Percentiles rank a stretch among this genome's conserved stretches.
phyloP scores from a whole-genome alignment of 345 rosid species.

The Eucalyptus microcorys region DNA sequence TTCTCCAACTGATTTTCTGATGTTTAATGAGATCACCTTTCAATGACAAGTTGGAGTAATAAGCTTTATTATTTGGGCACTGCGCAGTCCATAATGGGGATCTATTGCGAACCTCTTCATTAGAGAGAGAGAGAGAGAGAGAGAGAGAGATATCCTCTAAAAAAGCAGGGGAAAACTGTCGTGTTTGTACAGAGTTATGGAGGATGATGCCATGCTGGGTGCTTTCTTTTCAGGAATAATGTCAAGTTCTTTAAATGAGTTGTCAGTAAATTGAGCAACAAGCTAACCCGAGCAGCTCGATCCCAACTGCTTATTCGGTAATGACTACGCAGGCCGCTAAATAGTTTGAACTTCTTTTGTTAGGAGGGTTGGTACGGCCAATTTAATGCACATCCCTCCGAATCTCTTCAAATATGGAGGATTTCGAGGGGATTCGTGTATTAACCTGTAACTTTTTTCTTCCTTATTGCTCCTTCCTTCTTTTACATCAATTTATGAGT shows the following conservation, averaged over 20 bases:
- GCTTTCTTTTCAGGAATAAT: not conserved
- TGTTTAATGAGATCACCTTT: not conserved
- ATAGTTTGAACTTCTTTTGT: not conserved
- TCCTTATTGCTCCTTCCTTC: fast-evolving
- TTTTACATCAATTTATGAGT: not conserved
- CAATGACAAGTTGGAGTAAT: not conserved
- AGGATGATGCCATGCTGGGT: not conserved
- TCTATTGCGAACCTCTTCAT: not conserved
- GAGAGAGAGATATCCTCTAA: not conserved
- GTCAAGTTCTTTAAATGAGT: not conserved
- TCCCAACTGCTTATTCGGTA: not conserved
- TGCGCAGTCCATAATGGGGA: not conserved
- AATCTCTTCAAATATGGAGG: not conserved
- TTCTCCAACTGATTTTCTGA: not conserved
- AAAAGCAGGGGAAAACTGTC: not conserved
- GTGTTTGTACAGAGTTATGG: not conserved
- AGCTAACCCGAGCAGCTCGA: not conserved
- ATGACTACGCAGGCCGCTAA: not conserved
- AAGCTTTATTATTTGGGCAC: not conserved
- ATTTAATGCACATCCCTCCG: not conserved
- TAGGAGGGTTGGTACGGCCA: not conserved
- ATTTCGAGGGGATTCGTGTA: not conserved
- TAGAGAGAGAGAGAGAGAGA: not conserved
- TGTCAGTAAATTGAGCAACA: not conserved
- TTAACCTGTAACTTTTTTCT: not conserved